These are phyloP conservation scores for Aspergillus hancockii DNA, from an alignment of 495 filamentous ascomycete genomes.

Conservation along the genomic window DNA sequence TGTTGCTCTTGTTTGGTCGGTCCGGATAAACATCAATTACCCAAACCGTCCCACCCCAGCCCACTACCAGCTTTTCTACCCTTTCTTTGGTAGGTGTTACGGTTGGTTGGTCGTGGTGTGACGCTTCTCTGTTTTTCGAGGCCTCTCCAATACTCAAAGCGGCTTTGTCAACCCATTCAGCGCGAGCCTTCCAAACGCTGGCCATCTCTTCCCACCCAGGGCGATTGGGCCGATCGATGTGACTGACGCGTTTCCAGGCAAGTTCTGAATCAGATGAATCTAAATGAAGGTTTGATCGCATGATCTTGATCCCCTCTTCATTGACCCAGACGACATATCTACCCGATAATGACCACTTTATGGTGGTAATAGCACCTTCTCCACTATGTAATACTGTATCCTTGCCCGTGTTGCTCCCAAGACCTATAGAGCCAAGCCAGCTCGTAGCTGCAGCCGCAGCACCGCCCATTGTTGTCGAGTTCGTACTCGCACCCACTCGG, in stretches of 20 bases:
- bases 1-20: slow-evolving; percentile 67
- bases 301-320: slow-evolving; percentile 95
- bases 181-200: slow-evolving; percentile 84
- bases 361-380: slow-evolving; percentile 84
- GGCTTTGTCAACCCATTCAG: slow-evolving; percentile 89
- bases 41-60: slow-evolving; percentile 96
- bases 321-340: slow-evolving; percentile 93
- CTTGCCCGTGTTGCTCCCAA: slow-evolving; percentile 75
- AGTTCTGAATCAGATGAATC: slow-evolving; percentile 74
- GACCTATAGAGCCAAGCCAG: slow-evolving; percentile 83
- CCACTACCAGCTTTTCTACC: slow-evolving; percentile 81
- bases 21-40: slow-evolving; percentile 87
- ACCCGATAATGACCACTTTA: slow-evolving; percentile 90
- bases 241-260: slow-evolving; percentile 94
- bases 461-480: slow-evolving; percentile 76
- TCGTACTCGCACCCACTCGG: slow-evolving; percentile 71
- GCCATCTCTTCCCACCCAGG: slow-evolving; percentile 93
- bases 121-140: slow-evolving; percentile 29
- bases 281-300: slow-evolving; percentile 84
- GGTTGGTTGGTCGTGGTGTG: slow-evolving; percentile 34
- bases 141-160: slow-evolving; percentile 63
- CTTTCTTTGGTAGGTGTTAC: slow-evolving; percentile 30
- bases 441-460: slow-evolving; percentile 81
- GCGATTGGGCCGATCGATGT: slow-evolving; percentile 79
- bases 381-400: slow-evolving; percentile 89